Evolutionary conservation across 139 green algal species (phyloP), one percentile per base, ranked within the genome.

Genomic region (Chlorella sp.): DNA sequence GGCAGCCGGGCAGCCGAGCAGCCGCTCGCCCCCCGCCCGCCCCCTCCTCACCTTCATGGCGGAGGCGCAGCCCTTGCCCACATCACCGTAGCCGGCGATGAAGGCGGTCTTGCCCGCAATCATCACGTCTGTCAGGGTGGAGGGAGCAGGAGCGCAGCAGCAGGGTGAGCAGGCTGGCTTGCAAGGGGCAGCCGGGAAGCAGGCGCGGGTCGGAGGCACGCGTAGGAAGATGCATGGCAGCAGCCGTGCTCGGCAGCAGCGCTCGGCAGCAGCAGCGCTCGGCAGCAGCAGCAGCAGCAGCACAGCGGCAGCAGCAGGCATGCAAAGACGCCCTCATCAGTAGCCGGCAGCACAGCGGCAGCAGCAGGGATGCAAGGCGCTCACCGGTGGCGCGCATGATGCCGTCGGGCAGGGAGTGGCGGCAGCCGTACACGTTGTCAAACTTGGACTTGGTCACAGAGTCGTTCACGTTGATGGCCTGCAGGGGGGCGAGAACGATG

Each of bases 371-470:
- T 99, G 99, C 46, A 8, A 8, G 38, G n/a, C 11, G 0, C 77
- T 60, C 77, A 83, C 77, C 97, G 26, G 97, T 99, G 74, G 97
- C 97, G 73, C 97, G 94, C 97, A 99, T 99, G 91, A 99, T 98
- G 88, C 97, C 97, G 86, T 99, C 97, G 30, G 97, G 97, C 76
- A 99, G 96, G 22, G 97, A 99, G 95, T 99, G 97, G 83, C 97
- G 93, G 95, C 97, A 99, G 87, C 97, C 97, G 89, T 99, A 99
- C 89, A 99, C 93, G 92, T 99, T 99, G 95, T 99, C 97, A 76
- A 99, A 99, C 94, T 99, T 99, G 92, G 95, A 99, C 95, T 99
- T 99, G 89, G 97, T 99, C 40, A 99, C 97, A 13, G 94, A 98
- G 96, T 99, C 97, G 93, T 99, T 99, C 81, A 99, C 97, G 90